Conservation (phyloP, 768 basidiomycete genomes). For the Amanita pseudoporphyria region DNA sequence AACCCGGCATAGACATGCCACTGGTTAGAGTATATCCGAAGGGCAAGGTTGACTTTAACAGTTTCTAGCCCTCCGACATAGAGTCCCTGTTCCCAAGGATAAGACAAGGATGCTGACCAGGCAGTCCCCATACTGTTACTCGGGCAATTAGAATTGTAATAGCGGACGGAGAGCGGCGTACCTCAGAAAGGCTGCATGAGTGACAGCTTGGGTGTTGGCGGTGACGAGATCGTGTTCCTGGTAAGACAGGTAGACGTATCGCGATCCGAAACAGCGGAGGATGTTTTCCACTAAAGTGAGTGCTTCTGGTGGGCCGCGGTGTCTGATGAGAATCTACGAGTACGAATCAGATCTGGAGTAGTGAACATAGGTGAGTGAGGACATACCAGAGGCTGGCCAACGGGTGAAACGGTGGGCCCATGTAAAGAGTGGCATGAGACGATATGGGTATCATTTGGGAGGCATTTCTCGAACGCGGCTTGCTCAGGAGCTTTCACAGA, state of each 20-base stretch:
- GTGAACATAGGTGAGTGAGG: background rate
- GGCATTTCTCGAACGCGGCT: conserved; percentile 77
- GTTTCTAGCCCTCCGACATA: conserved; percentile 98
- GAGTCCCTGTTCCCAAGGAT: conserved; percentile 93
- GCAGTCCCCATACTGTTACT: conserved; percentile 91
- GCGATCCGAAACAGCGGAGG: conserved; percentile 67
- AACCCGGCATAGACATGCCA: conserved; percentile 99
- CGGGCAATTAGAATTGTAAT: background rate
- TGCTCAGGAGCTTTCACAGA: conserved; percentile 95
- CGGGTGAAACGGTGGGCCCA: conserved; percentile 80
- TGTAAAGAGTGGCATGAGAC: conserved; percentile 93
- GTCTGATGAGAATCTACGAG: conserved; percentile 75
- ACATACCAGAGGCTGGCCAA: conserved; percentile 80
- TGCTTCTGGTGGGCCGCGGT: conserved; percentile 69
- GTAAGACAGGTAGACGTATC: conserved; percentile 90
- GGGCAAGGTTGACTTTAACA: conserved; percentile 93
- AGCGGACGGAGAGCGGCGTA: conserved; percentile 20
- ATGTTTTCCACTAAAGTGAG: conserved; percentile 75
- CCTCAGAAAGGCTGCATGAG: conserved; percentile 96
- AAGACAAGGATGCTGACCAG: conserved; percentile 67
- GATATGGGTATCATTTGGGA: conserved; percentile 81
- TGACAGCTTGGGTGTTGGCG: conserved; percentile 97
- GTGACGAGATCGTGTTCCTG: conserved; percentile 95
- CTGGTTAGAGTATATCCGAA: conserved; percentile 93
- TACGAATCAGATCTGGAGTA: background rate